phyloP scores from a whole-genome alignment of 2,329 filamentous ascomycete genomes.

The Fusarium marasasianum region DNA sequence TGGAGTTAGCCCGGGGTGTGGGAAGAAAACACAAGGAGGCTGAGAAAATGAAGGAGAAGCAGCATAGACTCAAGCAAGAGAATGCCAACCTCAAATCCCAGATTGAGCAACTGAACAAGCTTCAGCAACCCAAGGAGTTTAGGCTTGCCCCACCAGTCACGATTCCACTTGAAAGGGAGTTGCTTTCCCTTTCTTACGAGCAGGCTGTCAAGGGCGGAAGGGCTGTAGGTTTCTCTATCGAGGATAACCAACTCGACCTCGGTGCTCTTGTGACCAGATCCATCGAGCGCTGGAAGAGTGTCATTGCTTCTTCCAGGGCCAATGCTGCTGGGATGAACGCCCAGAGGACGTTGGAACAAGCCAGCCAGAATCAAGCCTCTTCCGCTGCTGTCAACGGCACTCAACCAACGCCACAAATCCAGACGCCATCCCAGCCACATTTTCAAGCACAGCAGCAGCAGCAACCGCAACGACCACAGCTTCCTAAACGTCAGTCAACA shows the following conservation, averaged over 20 bases:
- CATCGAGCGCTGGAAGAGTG: slow-evolving; percentile 70
- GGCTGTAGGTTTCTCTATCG: slow-evolving; percentile 57
- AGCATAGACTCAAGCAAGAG: slow-evolving; percentile 64
- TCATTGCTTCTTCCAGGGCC: slow-evolving; percentile 62
- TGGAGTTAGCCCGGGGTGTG: slow-evolving; percentile 69
- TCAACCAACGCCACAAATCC: slow-evolving; percentile 29
- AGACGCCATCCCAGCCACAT: slow-evolving; percentile 32
- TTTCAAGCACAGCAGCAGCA: slow-evolving; percentile 34
- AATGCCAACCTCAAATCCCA: slow-evolving; percentile 65
- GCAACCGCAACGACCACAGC: slow-evolving; percentile 27
- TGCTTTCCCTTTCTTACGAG: slow-evolving; percentile 59
- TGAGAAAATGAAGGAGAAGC: slow-evolving; percentile 60
- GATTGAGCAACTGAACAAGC: slow-evolving; percentile 66
- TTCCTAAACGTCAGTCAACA: slow-evolving; percentile 45
- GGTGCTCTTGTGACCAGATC: slow-evolving; percentile 61
- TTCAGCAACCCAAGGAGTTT: slow-evolving; percentile 70
- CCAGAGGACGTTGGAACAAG: slow-evolving; percentile 59
- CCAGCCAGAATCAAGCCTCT: slow-evolving; percentile 35
- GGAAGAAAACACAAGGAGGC: slow-evolving; percentile 66
- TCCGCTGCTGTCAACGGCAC: slow-evolving; percentile 36
- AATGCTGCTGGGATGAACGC: slow-evolving; percentile 56
- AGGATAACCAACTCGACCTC: slow-evolving; percentile 64
- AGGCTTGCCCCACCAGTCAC: slow-evolving; percentile 62
- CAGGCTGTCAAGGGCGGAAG: slow-evolving; percentile 52
- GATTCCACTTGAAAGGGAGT: slow-evolving; percentile 60